phyloP scores from a whole-genome alignment of 495 filamentous ascomycete species.

The Penicillium fimorum region DNA sequence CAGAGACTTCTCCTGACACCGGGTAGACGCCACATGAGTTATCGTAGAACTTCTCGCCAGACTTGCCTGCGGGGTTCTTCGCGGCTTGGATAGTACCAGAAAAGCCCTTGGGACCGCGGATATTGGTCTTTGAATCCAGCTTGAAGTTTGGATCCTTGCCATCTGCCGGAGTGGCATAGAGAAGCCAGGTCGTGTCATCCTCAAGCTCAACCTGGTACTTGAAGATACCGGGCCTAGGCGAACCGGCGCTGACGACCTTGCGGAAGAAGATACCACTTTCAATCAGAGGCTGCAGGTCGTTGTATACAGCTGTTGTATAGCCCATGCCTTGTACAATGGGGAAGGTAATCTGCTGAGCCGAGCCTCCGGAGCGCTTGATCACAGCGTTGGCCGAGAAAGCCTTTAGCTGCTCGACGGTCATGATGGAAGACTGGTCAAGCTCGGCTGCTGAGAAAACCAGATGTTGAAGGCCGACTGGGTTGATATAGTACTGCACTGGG shows the following conservation, averaged over 20 bases:
- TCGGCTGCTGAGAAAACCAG: constrained; percentile 76
- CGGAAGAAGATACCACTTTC: constrained; percentile 72
- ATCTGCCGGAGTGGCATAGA: constrained; percentile 65
- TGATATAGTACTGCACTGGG: constrained; percentile 69
- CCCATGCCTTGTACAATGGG: constrained; percentile 90
- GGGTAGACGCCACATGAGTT: constrained; percentile 73
- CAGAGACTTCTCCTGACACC: constrained; percentile 58
- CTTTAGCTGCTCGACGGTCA: constrained; percentile 62
- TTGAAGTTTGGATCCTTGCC: constrained; percentile 48
- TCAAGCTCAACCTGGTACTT: constrained; percentile 75
- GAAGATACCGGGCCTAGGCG: constrained; percentile 60
- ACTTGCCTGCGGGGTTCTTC: constrained; percentile 61
- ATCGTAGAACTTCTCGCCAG: constrained; percentile 71
- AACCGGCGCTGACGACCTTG: constrained; percentile 57
- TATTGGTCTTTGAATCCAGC: constrained; percentile 43
- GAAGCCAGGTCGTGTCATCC: constrained; percentile 72
- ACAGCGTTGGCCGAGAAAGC: constrained; percentile 74
- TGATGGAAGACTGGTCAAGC: constrained; percentile 54
- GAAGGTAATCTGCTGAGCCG: constrained; percentile 62
- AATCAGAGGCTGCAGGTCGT: constrained; percentile 64
- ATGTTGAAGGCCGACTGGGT: constrained; percentile 79
- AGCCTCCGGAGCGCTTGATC: constrained; percentile 53
- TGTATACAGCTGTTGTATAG: constrained; percentile 80
- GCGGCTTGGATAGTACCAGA: constrained; percentile 77
- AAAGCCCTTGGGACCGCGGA: constrained; percentile 54